Conservation (phyloP, 2,329 filamentous ascomycete genomes). For the Colletotrichum gigasporum region DNA sequence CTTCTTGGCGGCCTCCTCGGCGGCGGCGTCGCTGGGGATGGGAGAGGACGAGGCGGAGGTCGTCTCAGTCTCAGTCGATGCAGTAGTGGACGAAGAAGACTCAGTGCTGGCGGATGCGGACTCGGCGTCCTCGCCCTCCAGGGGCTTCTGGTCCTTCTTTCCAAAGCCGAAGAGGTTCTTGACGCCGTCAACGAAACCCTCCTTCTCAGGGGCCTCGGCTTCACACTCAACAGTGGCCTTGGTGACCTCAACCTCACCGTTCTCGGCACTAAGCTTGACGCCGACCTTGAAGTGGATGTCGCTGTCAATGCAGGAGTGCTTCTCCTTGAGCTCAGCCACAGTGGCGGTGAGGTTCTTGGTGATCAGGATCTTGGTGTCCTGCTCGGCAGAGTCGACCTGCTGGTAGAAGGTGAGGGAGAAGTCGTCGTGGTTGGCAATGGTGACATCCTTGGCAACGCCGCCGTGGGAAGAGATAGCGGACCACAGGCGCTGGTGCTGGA, state of each 20-base stretch:
- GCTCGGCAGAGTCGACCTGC: constrained; percentile 67
- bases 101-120: constrained; percentile 48
- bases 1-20: constrained; percentile 61
- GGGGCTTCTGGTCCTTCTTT: constrained; percentile 82
- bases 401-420: constrained; percentile 85
- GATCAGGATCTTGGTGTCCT: constrained; percentile 71
- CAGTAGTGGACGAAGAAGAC: constrained; percentile 54
- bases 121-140: constrained; percentile 66
- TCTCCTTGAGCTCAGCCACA: constrained; percentile 80
- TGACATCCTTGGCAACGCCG: constrained; percentile 81
- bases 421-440: constrained; percentile 83
- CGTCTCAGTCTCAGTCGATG: constrained; percentile 33
- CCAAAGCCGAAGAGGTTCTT: constrained; percentile 97
- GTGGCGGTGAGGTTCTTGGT: constrained; percentile 89
- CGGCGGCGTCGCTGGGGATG: constrained; percentile 57
- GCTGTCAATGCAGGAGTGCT: constrained; percentile 78
- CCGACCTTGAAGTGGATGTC: constrained; percentile 85
- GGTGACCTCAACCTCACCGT: constrained; percentile 82
- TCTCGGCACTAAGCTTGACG: constrained; percentile 74
- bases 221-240: constrained; percentile 87
- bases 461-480: constrained; percentile 79
- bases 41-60: constrained; percentile 45
- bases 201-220: constrained; percentile 76
- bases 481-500: constrained; percentile 85
- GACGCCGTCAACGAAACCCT: constrained; percentile 88